These are phyloP conservation scores for Dendrobium nobile DNA, from an alignment of 106 monocot species.

Conservation along the genomic window DNA sequence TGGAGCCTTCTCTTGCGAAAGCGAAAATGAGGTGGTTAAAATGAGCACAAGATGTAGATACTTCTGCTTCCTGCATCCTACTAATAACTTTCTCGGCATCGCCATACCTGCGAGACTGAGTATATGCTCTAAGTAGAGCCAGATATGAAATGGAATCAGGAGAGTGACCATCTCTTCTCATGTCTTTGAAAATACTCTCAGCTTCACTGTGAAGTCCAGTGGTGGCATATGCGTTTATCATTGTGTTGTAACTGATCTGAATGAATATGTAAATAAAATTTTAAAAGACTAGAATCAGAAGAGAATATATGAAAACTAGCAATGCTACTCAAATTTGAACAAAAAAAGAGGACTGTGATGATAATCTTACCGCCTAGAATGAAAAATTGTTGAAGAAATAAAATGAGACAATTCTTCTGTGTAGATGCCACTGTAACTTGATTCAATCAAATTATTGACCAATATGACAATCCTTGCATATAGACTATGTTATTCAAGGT, in stretches of 20 bases:
- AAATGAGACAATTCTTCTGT: too few species aligned
- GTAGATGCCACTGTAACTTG: too few species aligned
- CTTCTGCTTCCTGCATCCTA: constrained; percentile 40
- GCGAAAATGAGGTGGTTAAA: constrained; percentile 72
- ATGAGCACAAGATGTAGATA: constrained; percentile 57
- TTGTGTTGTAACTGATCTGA: constrained; percentile 83
- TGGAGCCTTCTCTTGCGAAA: constrained; percentile 43
- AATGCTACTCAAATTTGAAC: too few species aligned
- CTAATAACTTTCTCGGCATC: constrained; percentile 50
- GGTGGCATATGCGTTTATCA: constrained; percentile 81
- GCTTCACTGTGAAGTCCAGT: constrained; percentile 55
- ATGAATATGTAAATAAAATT: not conserved
- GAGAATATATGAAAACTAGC: not conserved
- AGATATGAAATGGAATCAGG: constrained; percentile 77
- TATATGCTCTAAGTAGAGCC: constrained; percentile 63
- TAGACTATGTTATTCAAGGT: too few species aligned
- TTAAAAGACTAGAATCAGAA: not conserved
- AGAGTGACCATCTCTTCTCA: constrained; percentile 44
- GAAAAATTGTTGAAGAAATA: too few species aligned
- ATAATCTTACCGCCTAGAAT: too few species aligned
- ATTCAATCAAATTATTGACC: too few species aligned
- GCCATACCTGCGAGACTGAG: constrained; percentile 30
- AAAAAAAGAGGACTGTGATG: too few species aligned
- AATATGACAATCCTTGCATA: too few species aligned
- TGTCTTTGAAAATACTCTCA: constrained; percentile 47